phyloP scores from a whole-genome alignment of 345 rosid species.

The Trapa incisa region DNA sequence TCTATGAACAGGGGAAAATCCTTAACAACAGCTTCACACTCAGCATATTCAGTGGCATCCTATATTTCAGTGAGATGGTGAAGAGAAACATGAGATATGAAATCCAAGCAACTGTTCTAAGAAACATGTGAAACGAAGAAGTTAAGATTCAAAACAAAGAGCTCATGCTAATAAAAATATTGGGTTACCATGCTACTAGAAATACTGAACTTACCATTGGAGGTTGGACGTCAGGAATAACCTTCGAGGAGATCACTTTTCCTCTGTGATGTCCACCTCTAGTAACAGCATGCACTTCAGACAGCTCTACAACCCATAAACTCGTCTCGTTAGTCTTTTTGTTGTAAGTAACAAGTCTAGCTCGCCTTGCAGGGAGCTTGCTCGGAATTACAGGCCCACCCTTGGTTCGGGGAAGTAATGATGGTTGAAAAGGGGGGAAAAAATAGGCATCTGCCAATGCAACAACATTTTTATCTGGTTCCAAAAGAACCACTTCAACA shows the following conservation, averaged over 20 bases:
- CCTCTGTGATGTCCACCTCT: constrained; percentile 96
- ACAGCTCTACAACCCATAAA: constrained; percentile 67
- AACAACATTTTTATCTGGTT: constrained; percentile 73
- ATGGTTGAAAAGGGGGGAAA: constrained; percentile 91
- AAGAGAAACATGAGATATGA: neutral
- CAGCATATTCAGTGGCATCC: constrained; percentile 44
- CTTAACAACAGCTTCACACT: constrained; percentile 84
- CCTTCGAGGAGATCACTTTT: constrained; percentile 61
- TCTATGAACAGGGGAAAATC: constrained; percentile 64
- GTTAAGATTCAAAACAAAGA: constrained; percentile 5
- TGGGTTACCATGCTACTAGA: too few species aligned
- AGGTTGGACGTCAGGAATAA: constrained; percentile 82
- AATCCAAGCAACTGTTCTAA: neutral
- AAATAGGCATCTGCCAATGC: constrained; percentile 89
- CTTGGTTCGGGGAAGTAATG: constrained; percentile 65
- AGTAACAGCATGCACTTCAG: constrained; percentile 86
- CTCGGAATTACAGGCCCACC: constrained; percentile 73
- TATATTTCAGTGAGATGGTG: neutral
- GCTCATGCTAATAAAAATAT: neutral
- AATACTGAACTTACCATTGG: constrained; percentile 49
- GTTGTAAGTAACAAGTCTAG: constrained; percentile 73
- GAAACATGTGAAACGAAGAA: neutral
- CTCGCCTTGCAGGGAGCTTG: constrained; percentile 83
- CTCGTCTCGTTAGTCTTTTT: constrained; percentile 76
- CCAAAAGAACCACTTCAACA: constrained; percentile 66